Conservation (phyloP, 495 filamentous ascomycete species). For the Cryomyces minteri region DNA sequence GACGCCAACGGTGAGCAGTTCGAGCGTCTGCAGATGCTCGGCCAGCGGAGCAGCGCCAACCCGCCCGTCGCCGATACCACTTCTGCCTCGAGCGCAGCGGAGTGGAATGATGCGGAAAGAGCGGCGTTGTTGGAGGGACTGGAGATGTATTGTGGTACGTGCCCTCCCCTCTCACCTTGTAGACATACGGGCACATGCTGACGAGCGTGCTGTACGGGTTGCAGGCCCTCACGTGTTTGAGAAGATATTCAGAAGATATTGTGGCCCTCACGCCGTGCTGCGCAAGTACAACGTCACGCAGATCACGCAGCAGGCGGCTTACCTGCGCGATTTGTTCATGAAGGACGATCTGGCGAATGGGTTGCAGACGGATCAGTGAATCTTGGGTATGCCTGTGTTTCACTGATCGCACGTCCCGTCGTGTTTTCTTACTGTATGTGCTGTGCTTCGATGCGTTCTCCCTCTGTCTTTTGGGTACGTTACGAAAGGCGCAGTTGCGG, state of each 20-base stretch:
- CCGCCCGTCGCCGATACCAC: neutral
- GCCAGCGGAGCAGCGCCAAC: conserved; percentile 5
- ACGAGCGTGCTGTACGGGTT: neutral
- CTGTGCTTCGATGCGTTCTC: too few species aligned
- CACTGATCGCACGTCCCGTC: neutral
- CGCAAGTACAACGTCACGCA: conserved; percentile 14
- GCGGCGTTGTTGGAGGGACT: conserved; percentile 10
- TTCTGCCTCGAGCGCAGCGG: neutral
- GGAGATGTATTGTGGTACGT: conserved; percentile 8
- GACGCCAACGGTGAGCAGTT: conserved; percentile 6
- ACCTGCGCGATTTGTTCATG: conserved; percentile 4
- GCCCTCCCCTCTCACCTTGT: neutral
- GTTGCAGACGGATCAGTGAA: conserved; percentile 11
- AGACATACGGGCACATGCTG: neutral
- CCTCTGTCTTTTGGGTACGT: too few species aligned
- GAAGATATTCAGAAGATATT: conserved; percentile 12
- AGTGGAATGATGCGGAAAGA: conserved; percentile 9
- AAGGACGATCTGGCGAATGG: neutral
- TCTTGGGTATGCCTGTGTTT: conserved; percentile 13
- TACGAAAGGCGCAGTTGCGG: too few species aligned
- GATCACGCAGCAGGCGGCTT: conserved; percentile 13
- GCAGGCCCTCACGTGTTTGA: conserved; percentile 10
- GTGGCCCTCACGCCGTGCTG: conserved; percentile 5
- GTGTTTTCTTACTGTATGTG: too few species aligned
- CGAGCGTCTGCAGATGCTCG: conserved; percentile 13